Evolutionary conservation across 345 rosid species (phyloP), one percentile per base, ranked within the genome.

Genomic region (Acer campestre): DNA sequence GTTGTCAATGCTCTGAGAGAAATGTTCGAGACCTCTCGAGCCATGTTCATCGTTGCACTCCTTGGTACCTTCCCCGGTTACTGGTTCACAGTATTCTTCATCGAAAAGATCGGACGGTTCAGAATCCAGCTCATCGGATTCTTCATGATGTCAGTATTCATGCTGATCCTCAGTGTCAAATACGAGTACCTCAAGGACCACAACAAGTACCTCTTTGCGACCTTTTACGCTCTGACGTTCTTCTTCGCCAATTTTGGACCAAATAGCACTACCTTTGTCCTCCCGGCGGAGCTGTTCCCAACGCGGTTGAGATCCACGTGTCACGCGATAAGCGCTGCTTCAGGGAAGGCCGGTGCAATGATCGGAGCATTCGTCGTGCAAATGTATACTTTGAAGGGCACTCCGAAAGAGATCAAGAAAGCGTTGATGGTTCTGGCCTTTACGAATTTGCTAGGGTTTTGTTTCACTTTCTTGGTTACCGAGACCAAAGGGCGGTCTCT

Each of bases 221-320:
- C 72, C 38, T 17, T 86, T 0, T 89, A 87, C 8, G 91, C 85
- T 25, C 46, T 84, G 0, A 85, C 92, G 0, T 86, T 89, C 73
- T 88, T 90, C 85, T 90, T 89, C 6, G 89, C 94, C 0, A 90
- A 90, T 66, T 88, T 90, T 13, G 94, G 94, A 0, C 91, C 91
- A 0, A 90, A 90, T 40, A 85, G 85, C 61, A 90, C 90, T 0
- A 89, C 91, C 0, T 87, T 90, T 25, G 88, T 90, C n/a, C 82
- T 89, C 13, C 88, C 91, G 0, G 94, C 92, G 0, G 90, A 87
- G 84, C 74, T 90, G 35, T 89, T 88, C 67, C 94, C 94, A 0
- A 88, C 94, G 0, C 20, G 90, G 66, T 6, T 89, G 53, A 73
- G 92, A 61, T 84, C 94, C 14, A 90, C 92, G 5, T 87, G 92